Conservation (phyloP, 805 yeast genomes). For the Teunomyces barrocoloradensis region DNA sequence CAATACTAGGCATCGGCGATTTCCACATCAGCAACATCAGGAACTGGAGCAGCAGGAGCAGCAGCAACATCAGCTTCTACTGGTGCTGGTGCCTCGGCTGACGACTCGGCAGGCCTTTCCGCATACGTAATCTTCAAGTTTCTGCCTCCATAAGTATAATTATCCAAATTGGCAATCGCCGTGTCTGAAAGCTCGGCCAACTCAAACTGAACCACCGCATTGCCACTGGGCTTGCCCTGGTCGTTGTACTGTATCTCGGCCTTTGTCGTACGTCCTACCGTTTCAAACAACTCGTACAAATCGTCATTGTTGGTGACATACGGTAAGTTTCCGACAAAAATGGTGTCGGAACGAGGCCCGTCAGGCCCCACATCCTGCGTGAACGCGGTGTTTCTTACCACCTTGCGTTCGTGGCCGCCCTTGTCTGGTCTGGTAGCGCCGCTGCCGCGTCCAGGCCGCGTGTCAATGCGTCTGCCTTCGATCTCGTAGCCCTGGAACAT, state of each 20-base stretch:
- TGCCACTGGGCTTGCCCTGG: slow-evolving; percentile 71
- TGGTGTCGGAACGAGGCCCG: slow-evolving; percentile 46
- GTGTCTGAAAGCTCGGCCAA: slow-evolving; percentile 63
- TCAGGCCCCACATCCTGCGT: slow-evolving; percentile 65
- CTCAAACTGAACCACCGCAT: slow-evolving; percentile 81
- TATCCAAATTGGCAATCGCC: slow-evolving; percentile 72
- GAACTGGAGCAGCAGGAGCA: neutral
- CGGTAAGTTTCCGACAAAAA: slow-evolving; percentile 79
- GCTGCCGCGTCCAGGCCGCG: slow-evolving; percentile 59
- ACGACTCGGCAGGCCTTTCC: slow-evolving; percentile 15
- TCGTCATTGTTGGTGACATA: slow-evolving; percentile 86
- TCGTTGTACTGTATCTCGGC: slow-evolving; percentile 69
- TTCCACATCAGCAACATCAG: slow-evolving; percentile 5
- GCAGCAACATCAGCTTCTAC: no score
- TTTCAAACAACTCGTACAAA: slow-evolving; percentile 78
- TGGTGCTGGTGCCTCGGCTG: no score
- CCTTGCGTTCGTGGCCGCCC: slow-evolving; percentile 11
- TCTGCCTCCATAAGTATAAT: slow-evolving; percentile 83
- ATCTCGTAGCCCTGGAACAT: slow-evolving; percentile 65
- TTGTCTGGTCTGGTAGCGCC: slow-evolving; percentile 16
- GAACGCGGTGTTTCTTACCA: slow-evolving; percentile 49
- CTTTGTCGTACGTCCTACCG: slow-evolving; percentile 68
- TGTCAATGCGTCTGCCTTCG: slow-evolving; percentile 77
- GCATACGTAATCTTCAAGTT: slow-evolving; percentile 70
- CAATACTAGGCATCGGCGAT: slow-evolving; percentile 1